Evolutionary conservation across 768 basidiomycete species (phyloP).

Genomic region (Tremella yokohamensis): DNA sequence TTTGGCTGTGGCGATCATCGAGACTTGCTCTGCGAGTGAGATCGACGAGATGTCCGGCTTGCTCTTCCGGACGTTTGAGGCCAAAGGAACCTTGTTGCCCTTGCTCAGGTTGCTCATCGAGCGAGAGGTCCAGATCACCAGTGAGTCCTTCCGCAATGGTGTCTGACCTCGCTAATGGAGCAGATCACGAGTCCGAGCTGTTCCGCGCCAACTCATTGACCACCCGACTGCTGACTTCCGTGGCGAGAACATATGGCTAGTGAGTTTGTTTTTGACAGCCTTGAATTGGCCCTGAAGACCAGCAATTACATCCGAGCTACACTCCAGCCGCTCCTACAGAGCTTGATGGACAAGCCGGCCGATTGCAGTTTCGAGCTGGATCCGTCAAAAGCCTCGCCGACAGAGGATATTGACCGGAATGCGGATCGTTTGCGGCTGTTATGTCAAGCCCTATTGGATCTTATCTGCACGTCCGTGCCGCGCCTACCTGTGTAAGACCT

Average conservation of each 20-base stretch:
- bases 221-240: conserved; percentile 78
- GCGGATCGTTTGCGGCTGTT: conserved; percentile 68
- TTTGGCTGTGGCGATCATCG: conserved; percentile 71
- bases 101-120: conserved; percentile 82
- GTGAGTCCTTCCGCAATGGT: conserved; percentile 53
- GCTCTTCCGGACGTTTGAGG: conserved; percentile 80
- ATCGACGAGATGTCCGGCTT: conserved; percentile 76
- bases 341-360: conserved; percentile 67
- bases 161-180: not conserved
- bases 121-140: conserved; percentile 71
- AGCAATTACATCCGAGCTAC: conserved; percentile 74
- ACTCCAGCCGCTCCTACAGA: conserved; percentile 70
- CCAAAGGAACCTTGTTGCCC: conserved; percentile 64
- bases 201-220: conserved; percentile 86
- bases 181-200: conserved; percentile 73
- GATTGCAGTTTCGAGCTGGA: conserved; percentile 77
- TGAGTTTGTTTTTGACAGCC: conserved; percentile 17
- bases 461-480: conserved; percentile 67
- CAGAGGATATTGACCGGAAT: conserved; percentile 66
- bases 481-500: conserved; percentile 68
- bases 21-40: conserved; percentile 70
- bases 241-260: conserved; percentile 86
- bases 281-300: not conserved
- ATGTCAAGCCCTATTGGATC: conserved; percentile 68
- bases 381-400: conserved; percentile 55